phyloP scores from a whole-genome alignment of 202 grass and related monocot species.

The Panicum virgatum region DNA sequence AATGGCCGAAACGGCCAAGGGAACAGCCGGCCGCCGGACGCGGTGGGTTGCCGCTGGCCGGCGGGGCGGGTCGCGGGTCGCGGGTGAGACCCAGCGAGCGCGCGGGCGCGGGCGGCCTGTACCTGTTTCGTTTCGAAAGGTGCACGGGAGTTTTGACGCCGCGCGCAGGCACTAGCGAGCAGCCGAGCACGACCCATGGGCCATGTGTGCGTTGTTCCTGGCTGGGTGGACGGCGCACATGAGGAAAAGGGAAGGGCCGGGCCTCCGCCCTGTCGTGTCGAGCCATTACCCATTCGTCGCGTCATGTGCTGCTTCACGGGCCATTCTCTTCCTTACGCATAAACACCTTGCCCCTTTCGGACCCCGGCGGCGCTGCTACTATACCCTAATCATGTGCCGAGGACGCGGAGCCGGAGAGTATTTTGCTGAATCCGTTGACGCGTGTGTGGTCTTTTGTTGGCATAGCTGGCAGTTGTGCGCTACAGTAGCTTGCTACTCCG shows the following conservation, averaged over 20 bases:
- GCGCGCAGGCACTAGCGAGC: neutral
- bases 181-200: neutral
- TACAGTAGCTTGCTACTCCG: neutral
- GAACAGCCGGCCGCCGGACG: neutral
- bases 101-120: neutral
- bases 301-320: constrained; percentile 5
- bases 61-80: no score
- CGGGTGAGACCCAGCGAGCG: neutral
- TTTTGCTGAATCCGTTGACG: neutral
- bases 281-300: neutral
- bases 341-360: neutral
- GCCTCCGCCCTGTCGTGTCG: neutral
- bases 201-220: neutral
- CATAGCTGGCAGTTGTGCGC: neutral
- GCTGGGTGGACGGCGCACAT: neutral
- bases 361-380: neutral
- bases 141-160: constrained; percentile 2
- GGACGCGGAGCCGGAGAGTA: neutral
- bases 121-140: neutral
- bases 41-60: neutral
- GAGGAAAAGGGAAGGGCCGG: neutral
- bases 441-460: neutral
- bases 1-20: neutral
- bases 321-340: constrained; percentile 9
- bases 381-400: neutral